Percentiles rank a stretch among this genome's conserved stretches.
phyloP scores from a whole-genome alignment of 768 basidiomycete genomes.

The Termitomyces sp. region DNA sequence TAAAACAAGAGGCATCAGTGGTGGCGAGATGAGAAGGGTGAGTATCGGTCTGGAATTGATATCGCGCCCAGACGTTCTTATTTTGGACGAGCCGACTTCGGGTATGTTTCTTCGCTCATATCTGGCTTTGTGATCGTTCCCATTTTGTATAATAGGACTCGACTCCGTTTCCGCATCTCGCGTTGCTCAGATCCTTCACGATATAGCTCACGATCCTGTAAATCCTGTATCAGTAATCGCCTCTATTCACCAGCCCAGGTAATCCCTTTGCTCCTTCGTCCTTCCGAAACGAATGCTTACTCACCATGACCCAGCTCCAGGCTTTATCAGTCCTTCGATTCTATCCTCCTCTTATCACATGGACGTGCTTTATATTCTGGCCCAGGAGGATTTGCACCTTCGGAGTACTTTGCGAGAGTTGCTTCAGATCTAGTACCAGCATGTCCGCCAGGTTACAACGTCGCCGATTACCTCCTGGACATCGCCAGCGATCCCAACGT shows the following conservation, averaged over 20 bases:
- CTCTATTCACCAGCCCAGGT: conserved; percentile 86
- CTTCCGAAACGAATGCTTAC: background rate
- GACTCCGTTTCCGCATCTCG: conserved; percentile 86
- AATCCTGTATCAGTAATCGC: conserved; percentile 80
- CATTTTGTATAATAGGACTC: conserved; percentile 40
- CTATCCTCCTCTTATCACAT: conserved; percentile 70
- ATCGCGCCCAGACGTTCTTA: conserved; percentile 76
- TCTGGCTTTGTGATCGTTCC: background rate
- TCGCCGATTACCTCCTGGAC: conserved; percentile 90
- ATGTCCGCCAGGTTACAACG: conserved; percentile 81
- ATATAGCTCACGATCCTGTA: conserved; percentile 64
- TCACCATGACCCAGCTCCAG: conserved; percentile 48
- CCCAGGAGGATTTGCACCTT: conserved; percentile 65
- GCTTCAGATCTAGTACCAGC: conserved; percentile 35
- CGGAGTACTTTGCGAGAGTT: conserved; percentile 53
- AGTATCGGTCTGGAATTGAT: conserved; percentile 89
- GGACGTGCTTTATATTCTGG: conserved; percentile 81
- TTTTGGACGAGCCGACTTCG: conserved; percentile 84
- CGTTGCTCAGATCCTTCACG: conserved; percentile 71
- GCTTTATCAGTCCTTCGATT: conserved; percentile 82
- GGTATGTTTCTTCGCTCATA: conserved; percentile 24
- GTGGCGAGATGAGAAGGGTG: conserved; percentile 87
- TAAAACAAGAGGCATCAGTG: conserved; percentile 79
- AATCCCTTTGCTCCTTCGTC: conserved; percentile 11
- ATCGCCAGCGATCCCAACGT: conserved; percentile 68